A percentile compares a stretch with the other conserved stretches of the same genome.
These are phyloP conservation scores for Epichloe coenophiala DNA, from an alignment of 2,329 filamentous ascomycete genomes.

Conservation along the genomic window DNA sequence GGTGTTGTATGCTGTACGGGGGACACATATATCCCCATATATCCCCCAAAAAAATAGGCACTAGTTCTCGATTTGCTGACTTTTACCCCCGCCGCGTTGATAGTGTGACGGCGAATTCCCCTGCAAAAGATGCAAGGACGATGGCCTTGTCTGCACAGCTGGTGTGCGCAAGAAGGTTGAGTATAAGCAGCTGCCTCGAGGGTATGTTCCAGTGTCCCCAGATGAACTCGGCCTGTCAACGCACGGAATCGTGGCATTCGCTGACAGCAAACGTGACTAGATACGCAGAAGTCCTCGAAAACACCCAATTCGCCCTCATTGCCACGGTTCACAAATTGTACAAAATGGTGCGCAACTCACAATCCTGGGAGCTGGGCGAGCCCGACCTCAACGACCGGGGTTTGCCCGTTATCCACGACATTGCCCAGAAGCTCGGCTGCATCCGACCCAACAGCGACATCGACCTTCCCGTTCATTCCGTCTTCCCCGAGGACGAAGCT, in stretches of 20 bases:
- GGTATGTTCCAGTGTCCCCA: constrained; percentile 26
- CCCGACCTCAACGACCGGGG: constrained; percentile 50
- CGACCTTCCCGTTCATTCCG: constrained; percentile 41
- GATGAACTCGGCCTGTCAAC: not conserved
- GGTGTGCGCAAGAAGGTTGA: constrained; percentile 54
- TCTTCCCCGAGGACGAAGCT: constrained; percentile 49
- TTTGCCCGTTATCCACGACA: constrained; percentile 51
- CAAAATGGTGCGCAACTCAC: constrained; percentile 44
- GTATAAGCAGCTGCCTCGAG: constrained; percentile 51
- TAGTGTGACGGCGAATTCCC: constrained; percentile 53
- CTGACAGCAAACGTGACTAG: constrained; percentile 18
- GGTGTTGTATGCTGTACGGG: too few species aligned
- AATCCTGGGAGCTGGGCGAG: constrained; percentile 48
- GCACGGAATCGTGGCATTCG: too few species aligned
- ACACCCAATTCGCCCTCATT: constrained; percentile 50
- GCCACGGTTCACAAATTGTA: constrained; percentile 54
- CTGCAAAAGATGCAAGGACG: constrained; percentile 53
- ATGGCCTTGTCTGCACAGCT: constrained; percentile 49
- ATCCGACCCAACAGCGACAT: constrained; percentile 49
- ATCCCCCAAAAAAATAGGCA: too few species aligned
- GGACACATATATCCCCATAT: too few species aligned
- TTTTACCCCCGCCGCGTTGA: too few species aligned
- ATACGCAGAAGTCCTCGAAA: constrained; percentile 51
- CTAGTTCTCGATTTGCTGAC: not conserved
- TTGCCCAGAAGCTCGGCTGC: constrained; percentile 49